phyloP scores from a whole-genome alignment of 2,329 filamentous ascomycete genomes.

The Epichloe typhina region DNA sequence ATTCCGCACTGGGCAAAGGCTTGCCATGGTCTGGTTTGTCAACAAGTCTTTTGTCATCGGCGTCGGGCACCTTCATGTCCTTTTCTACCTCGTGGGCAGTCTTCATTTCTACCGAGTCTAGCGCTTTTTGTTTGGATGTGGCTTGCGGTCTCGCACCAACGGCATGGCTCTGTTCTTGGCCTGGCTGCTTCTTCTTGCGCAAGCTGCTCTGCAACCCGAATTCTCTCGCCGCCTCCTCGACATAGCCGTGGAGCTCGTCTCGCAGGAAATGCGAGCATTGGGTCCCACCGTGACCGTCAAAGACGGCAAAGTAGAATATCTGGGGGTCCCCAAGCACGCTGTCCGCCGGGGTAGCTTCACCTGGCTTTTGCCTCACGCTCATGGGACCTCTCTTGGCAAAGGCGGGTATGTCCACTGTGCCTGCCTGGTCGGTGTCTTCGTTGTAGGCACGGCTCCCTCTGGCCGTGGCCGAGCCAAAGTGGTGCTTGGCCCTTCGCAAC shows the following conservation, averaged over 20 bases:
- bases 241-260: conserved; percentile 75
- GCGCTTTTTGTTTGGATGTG: conserved; percentile 15
- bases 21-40: conserved; percentile 24
- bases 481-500: conserved; percentile 84
- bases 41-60: conserved; percentile 17
- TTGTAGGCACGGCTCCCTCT: conserved; percentile 80
- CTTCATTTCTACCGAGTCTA: conserved; percentile 33
- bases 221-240: conserved; percentile 64
- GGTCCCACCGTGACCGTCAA: conserved; percentile 85
- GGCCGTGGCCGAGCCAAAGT: conserved; percentile 71
- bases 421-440: conserved; percentile 88
- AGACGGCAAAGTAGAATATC: conserved; percentile 94
- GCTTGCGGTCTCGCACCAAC: conserved; percentile 7
- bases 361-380: conserved; percentile 37
- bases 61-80: conserved; percentile 21
- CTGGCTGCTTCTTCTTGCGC: conserved; percentile 26
- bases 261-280: conserved; percentile 81
- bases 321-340: conserved; percentile 75
- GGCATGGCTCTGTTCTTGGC: conserved; percentile 6
- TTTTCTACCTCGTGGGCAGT: conserved; percentile 31
- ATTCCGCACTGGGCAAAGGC: conserved; percentile 24
- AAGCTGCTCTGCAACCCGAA: conserved; percentile 73
- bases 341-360: conserved; percentile 56
- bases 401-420: conserved; percentile 82
- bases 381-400: conserved; percentile 77